Evolutionary conservation across 768 basidiomycete species (phyloP).

Genomic region (Lactifluus piperatus): DNA sequence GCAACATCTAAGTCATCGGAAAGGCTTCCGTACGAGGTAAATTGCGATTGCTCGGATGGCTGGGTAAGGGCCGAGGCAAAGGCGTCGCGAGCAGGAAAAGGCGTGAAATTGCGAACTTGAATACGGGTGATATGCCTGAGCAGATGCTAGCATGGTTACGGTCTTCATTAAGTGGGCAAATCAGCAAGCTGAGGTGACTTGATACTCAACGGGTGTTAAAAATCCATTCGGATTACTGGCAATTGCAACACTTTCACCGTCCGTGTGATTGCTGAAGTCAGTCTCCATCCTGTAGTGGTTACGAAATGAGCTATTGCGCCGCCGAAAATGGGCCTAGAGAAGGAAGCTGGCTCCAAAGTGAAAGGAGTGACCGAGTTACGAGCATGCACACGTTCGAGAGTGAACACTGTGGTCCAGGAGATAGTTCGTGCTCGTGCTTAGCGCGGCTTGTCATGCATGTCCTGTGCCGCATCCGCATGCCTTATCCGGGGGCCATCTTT

Average conservation of each 20-base stretch:
- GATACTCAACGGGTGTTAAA: constrained; percentile 15
- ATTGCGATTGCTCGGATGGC: constrained; percentile 54
- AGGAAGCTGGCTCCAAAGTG: neutral
- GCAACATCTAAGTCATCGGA: constrained; percentile 67
- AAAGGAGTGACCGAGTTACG: neutral
- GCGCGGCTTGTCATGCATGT: neutral
- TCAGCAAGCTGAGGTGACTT: neutral
- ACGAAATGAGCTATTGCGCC: neutral
- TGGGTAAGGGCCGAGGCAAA: constrained; percentile 66
- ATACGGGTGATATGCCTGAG: constrained; percentile 65
- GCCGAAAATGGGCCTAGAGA: neutral
- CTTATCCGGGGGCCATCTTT: neutral
- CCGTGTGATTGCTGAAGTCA: neutral
- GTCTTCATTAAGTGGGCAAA: neutral
- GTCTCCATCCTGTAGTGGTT: neutral
- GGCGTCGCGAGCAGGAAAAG: constrained; percentile 72
- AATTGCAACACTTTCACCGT: neutral
- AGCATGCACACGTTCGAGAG: constrained; percentile 8
- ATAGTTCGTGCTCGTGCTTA: neutral
- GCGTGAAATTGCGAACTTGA: constrained; percentile 76
- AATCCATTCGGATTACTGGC: neutral
- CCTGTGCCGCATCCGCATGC: no score
- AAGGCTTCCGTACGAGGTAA: constrained; percentile 45
- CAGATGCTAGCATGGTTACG: constrained; percentile 40
- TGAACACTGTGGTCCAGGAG: neutral